Evolutionary conservation across 495 filamentous ascomycete genomes (phyloP).

Genomic region (Tuber magnatum): DNA sequence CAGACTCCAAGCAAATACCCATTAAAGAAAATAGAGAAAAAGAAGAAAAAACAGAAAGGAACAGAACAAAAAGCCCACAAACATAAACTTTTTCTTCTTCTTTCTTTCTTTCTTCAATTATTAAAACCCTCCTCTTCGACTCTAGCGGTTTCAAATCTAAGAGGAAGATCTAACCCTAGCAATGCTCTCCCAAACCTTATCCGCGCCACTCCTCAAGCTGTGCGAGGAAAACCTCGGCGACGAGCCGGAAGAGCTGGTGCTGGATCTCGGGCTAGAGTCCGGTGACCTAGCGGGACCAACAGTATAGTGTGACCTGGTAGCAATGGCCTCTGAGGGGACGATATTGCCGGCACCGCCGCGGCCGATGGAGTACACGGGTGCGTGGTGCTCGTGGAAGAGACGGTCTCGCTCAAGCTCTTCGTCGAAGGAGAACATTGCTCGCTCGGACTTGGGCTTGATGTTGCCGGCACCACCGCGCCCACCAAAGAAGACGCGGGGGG

Average conservation of each 20-base stretch:
- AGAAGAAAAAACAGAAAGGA: neutral
- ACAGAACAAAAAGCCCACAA: neutral
- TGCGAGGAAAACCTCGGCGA: slow-evolving; percentile 31
- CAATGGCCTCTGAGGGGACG: slow-evolving; percentile 41
- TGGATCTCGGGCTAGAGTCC: slow-evolving; percentile 24
- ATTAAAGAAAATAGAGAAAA: neutral
- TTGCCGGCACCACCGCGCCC: slow-evolving; percentile 92
- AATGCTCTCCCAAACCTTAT: slow-evolving; percentile 37
- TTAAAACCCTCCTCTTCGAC: neutral
- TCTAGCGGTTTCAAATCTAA: slow-evolving; percentile 9
- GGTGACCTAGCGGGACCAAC: slow-evolving; percentile 6
- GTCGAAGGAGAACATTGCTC: slow-evolving; percentile 79
- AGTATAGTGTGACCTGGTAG: slow-evolving; percentile 9
- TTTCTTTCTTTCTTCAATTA: neutral
- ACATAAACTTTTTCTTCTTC: neutral
- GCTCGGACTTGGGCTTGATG: slow-evolving; percentile 57
- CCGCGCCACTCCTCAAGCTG: slow-evolving; percentile 32
- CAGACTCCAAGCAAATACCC: slow-evolving; percentile 1
- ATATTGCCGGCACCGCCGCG: slow-evolving; percentile 85
- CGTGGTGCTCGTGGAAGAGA: slow-evolving; percentile 53
- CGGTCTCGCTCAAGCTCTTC: slow-evolving; percentile 70
- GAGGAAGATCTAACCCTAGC: slow-evolving; percentile 21
- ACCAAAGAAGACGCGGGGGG: slow-evolving; percentile 54
- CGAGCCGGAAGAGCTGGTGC: slow-evolving; percentile 18
- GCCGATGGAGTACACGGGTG: slow-evolving; percentile 70